Evolutionary conservation across 192 early-diverging fungal genomes (phyloP).

Genomic region (Thamnidium elegans): DNA sequence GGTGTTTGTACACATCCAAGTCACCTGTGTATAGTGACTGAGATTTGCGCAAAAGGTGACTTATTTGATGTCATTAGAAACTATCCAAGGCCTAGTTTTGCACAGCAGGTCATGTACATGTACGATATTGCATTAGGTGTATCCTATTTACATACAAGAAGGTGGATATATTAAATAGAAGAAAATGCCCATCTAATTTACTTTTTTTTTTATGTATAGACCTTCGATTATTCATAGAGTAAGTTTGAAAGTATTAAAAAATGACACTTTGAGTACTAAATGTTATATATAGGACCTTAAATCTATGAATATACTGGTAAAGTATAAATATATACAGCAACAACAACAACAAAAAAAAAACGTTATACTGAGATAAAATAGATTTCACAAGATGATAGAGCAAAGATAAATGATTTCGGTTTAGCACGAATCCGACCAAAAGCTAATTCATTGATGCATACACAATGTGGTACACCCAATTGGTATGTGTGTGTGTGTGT

Average conservation of each 20-base stretch:
- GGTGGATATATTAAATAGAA: slow-evolving; percentile 13
- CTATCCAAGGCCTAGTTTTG: slow-evolving; percentile 58
- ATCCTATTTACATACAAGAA: slow-evolving; percentile 67
- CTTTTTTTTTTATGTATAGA: slow-evolving; percentile 23
- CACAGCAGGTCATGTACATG: slow-evolving; percentile 71
- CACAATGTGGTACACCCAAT: slow-evolving; percentile 76
- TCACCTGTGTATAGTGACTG: slow-evolving; percentile 70
- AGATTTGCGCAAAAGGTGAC: slow-evolving; percentile 73
- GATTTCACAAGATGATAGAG: slow-evolving; percentile 57
- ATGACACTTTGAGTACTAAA: neutral
- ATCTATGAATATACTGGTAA: slow-evolving; percentile 72
- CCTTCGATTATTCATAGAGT: slow-evolving; percentile 73
- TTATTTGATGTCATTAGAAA: slow-evolving; percentile 71
- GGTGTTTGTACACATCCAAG: slow-evolving; percentile 66
- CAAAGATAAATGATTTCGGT: slow-evolving; percentile 83
- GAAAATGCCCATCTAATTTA: neutral
- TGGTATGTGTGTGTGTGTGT: slow-evolving; percentile 39
- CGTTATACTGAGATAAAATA: slow-evolving; percentile 8
- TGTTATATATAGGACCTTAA: slow-evolving; percentile 56
- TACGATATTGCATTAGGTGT: slow-evolving; percentile 73
- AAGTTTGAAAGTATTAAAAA: slow-evolving; percentile 8
- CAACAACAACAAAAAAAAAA: neutral
- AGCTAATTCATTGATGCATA: slow-evolving; percentile 68
- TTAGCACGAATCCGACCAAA: slow-evolving; percentile 69
- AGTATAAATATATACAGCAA: neutral